phyloP scores from a whole-genome alignment of 495 filamentous ascomycete genomes.

The Lasiosphaeriaceae sp. region DNA sequence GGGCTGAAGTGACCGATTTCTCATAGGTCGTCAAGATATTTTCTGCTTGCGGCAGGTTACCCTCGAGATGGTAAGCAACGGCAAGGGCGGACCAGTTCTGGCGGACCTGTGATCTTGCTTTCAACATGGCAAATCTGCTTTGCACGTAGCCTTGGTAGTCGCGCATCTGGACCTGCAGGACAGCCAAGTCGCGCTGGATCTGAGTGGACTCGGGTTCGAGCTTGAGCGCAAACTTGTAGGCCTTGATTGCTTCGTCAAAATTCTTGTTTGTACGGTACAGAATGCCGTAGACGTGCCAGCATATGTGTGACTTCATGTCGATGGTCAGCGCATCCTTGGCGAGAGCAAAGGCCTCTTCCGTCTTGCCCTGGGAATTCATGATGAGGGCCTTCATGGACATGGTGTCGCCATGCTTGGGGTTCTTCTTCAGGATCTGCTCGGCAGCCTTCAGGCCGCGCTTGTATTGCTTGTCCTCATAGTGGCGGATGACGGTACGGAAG shows the following conservation, averaged over 20 bases:
- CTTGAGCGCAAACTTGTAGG: constrained; percentile 89
- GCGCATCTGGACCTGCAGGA: constrained; percentile 93
- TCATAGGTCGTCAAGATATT: constrained; percentile 88
- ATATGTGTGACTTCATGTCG: constrained; percentile 98
- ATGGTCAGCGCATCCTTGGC: constrained; percentile 86
- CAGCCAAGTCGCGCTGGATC: constrained; percentile 89
- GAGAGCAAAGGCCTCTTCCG: constrained; percentile 87
- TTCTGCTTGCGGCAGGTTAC: constrained; percentile 81
- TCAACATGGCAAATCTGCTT: constrained; percentile 79
- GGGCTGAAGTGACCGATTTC: constrained; percentile 75
- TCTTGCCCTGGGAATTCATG: constrained; percentile 83
- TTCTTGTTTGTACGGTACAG: constrained; percentile 91
- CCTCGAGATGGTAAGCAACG: constrained; percentile 84
- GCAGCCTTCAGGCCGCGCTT: constrained; percentile 94
- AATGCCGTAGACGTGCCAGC: constrained; percentile 99
- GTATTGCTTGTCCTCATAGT: constrained; percentile 97
- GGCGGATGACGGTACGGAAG: constrained; percentile 89
- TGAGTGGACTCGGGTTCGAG: constrained; percentile 90
- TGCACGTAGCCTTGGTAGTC: constrained; percentile 92
- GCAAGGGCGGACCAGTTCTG: constrained; percentile 97
- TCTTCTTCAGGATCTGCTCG: constrained; percentile 89
- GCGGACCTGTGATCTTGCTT: constrained; percentile 69
- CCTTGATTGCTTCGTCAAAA: constrained; percentile 97
- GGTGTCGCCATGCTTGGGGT: constrained; percentile 95
- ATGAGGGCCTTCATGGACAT: constrained; percentile 98